Percentiles rank a stretch among this genome's conserved stretches.
These are phyloP conservation scores for Trifolium repens DNA, from an alignment of 306 rosid species.

Conservation along the genomic window DNA sequence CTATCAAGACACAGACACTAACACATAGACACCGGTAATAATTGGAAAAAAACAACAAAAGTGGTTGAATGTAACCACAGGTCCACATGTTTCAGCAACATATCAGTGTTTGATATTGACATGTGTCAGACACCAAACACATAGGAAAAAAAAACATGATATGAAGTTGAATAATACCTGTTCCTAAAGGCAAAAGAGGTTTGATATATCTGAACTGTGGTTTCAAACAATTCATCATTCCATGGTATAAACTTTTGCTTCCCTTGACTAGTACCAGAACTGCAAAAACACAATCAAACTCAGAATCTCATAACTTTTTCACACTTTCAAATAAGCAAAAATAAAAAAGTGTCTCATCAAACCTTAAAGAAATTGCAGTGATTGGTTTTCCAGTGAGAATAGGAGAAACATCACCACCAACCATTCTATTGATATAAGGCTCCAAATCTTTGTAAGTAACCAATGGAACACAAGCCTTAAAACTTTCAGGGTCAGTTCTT, in stretches of 20 bases:
- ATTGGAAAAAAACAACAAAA: no score
- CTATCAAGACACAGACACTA: not conserved
- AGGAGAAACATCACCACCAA: slow-evolving; percentile 66
- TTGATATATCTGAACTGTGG: slow-evolving; percentile 72
- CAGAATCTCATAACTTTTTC: not conserved
- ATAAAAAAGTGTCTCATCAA: not conserved
- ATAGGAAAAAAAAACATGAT: not conserved
- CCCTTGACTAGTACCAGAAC: slow-evolving; percentile 97
- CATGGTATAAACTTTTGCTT: slow-evolving; percentile 83
- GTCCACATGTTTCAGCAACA: not conserved
- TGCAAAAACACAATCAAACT: slow-evolving; percentile 45
- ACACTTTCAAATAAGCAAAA: not conserved
- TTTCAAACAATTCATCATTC: slow-evolving; percentile 82
- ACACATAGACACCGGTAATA: not conserved
- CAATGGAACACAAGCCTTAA: slow-evolving; percentile 77
- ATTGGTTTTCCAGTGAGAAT: slow-evolving; percentile 87
- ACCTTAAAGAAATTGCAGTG: slow-evolving; percentile 83
- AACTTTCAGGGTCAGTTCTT: slow-evolving; percentile 81
- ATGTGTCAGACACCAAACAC: not conserved
- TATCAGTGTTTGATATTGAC: not conserved
- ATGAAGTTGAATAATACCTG: slow-evolving; percentile 45
- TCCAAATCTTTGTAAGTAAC: slow-evolving; percentile 76
- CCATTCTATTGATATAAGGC: slow-evolving; percentile 69
- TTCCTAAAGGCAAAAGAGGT: slow-evolving; percentile 90
- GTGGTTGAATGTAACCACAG: not conserved